A percentile compares a stretch with the other conserved stretches of the same genome.
Evolutionary conservation across 129 eudicot species (phyloP).

Genomic region (Flaveria bidentis): DNA sequence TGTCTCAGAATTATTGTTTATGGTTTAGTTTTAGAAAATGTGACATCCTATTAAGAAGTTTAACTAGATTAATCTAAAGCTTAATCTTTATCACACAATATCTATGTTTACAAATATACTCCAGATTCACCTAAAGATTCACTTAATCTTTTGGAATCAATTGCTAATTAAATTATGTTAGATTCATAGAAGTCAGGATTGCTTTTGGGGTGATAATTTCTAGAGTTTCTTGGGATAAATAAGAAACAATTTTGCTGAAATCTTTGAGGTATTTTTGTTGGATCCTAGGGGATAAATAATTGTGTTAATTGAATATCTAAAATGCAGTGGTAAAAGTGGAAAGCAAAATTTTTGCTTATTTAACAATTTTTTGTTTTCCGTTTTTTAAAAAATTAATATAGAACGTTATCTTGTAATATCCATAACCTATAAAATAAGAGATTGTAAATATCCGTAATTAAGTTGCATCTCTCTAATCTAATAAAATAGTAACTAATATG

Average conservation of each 20-base stretch:
- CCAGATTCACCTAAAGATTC: slow-evolving; percentile 16
- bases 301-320: slow-evolving; percentile 4
- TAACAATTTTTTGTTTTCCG: slow-evolving; percentile 1
- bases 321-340: slow-evolving; percentile 12
- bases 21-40: background rate
- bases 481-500: no score
- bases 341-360: slow-evolving; percentile 20
- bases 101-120: background rate
- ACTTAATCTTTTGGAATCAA: slow-evolving; percentile 12
- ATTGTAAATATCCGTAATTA: no score
- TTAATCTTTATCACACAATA: background rate
- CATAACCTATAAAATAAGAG: no score
- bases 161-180: background rate
- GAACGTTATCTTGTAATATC: no score
- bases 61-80: background rate
- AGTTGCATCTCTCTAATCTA: no score
- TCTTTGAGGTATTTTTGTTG: slow-evolving; percentile 31
- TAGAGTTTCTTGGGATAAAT: slow-evolving; percentile 25
- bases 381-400: background rate
- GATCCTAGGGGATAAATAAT: slow-evolving; percentile 33
- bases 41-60: background rate
- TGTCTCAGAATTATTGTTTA: background rate
- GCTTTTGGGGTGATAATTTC: slow-evolving; percentile 5
- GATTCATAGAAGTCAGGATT: background rate
- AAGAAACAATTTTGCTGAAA: slow-evolving; percentile 3